Evolutionary conservation across 768 basidiomycete species (phyloP).

Genomic region (Termitomyces sp.): DNA sequence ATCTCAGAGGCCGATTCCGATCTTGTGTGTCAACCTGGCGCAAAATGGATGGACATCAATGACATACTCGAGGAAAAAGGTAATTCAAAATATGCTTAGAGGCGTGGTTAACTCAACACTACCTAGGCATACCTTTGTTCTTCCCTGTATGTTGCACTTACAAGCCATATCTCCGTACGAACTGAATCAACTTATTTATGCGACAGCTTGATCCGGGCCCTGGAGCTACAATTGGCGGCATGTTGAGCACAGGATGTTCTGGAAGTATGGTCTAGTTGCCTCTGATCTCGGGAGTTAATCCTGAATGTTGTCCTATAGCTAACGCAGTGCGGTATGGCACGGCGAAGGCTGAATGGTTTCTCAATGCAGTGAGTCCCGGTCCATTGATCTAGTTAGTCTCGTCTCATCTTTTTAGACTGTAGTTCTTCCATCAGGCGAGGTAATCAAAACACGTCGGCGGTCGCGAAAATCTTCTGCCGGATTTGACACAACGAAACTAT

Average conservation of each 20-base stretch:
- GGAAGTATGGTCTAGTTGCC: conserved; percentile 50
- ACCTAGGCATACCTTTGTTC: conserved; percentile 71
- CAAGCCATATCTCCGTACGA: conserved; percentile 14
- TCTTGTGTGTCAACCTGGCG: conserved; percentile 71
- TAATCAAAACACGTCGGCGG: conserved; percentile 83
- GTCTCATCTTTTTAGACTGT: conserved; percentile 55
- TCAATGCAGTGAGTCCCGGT: conserved; percentile 60
- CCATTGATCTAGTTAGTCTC: background rate
- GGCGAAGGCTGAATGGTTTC: conserved; percentile 87
- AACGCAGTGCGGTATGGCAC: conserved; percentile 88
- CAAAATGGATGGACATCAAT: conserved; percentile 71
- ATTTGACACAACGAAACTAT: conserved; percentile 80
- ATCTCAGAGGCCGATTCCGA: conserved; percentile 64
- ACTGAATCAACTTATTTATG: background rate
- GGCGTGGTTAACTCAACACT: background rate
- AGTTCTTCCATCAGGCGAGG: conserved; percentile 83
- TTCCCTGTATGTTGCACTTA: conserved; percentile 55
- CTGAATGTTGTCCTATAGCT: conserved; percentile 32
- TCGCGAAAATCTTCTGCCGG: conserved; percentile 86
- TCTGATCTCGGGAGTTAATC: background rate
- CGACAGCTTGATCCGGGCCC: conserved; percentile 72
- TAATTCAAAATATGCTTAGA: conserved; percentile 9
- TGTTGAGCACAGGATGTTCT: conserved; percentile 84
- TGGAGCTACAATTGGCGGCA: conserved; percentile 80
- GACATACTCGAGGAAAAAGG: conserved; percentile 63